A percentile compares a stretch with the other conserved stretches of the same genome.
phyloP scores from a whole-genome alignment of 2,329 filamentous ascomycete genomes.

The Chrysosphaeria jannelii region DNA sequence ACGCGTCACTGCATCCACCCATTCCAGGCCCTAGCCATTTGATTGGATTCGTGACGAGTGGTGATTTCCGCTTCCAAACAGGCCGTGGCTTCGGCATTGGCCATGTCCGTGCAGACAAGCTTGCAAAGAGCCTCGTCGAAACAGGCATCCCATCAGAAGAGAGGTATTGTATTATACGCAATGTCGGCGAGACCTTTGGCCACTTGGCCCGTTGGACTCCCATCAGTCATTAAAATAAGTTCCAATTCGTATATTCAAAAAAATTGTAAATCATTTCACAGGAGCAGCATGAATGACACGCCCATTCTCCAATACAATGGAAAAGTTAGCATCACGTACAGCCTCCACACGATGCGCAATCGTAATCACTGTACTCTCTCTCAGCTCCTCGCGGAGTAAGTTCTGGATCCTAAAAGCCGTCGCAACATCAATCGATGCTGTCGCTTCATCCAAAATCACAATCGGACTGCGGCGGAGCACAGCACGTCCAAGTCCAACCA shows the following conservation, averaged over 20 bases:
- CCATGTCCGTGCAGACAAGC: slow-evolving; percentile 21
- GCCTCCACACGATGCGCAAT: slow-evolving; percentile 36
- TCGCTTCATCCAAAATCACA: slow-evolving; percentile 33
- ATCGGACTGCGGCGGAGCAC: slow-evolving; percentile 28
- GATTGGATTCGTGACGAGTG: slow-evolving; percentile 72
- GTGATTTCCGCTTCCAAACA: slow-evolving; percentile 49
- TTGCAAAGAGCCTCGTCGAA: slow-evolving; percentile 13
- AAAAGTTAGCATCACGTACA: slow-evolving; percentile 25
- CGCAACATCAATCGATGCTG: slow-evolving; percentile 27
- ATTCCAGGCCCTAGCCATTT: slow-evolving; percentile 50
- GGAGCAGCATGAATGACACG: slow-evolving; percentile 11
- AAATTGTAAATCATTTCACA: too few species aligned
- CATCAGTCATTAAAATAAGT: slow-evolving; percentile 2
- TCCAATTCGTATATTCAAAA: too few species aligned
- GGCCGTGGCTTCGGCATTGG: slow-evolving; percentile 53
- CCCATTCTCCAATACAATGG: slow-evolving; percentile 20
- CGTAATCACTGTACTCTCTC: slow-evolving; percentile 27
- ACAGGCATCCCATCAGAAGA: slow-evolving; percentile 10
- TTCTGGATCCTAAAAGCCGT: slow-evolving; percentile 27
- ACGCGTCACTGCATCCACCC: slow-evolving; percentile 22
- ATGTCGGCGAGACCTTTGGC: slow-evolving; percentile 49
- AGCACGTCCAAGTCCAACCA: slow-evolving; percentile 27
- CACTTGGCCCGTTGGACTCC: slow-evolving; percentile 25
- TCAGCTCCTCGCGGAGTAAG: slow-evolving; percentile 22
- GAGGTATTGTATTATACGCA: slow-evolving; percentile 47